Base-by-base conservation (phyloP, 2,329 filamentous ascomycete genomes). In the Catunica adiposa region DNA sequence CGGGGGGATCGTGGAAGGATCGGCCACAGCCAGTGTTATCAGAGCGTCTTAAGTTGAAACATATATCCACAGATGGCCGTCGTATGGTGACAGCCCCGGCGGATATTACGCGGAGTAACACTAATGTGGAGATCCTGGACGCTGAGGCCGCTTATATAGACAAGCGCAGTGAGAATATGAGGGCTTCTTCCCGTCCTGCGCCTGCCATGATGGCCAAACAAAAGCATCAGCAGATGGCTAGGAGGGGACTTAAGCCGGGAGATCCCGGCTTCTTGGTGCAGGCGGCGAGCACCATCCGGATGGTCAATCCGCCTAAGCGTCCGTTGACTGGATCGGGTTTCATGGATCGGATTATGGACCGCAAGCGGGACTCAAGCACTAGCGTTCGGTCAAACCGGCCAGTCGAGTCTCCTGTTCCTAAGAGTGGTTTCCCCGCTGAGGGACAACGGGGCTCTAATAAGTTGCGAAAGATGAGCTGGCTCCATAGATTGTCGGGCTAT, bases 21-120 rank as follows among this genome's bases (percentile, higher is more conserved):
- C 69, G 76, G 1, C 76, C 77, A 1, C 62, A 79, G 25, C 77
- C 77, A 0, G 73, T 75, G 4, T 69, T 78, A 2, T 70, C 73
- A 0, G 61, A 64, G 29, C 1, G 64, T 65, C 1, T 67, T 7
- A 68, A 67, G 4, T 62, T 55, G 17, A 60, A 61, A n/a, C 40
- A 55, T 44, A 54, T 50, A 3, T 38, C 57, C 20, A 62, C 59
- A 17, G 68, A 70, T 51, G 75, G 71, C 56, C 58, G 64, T 38
- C 71, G 75, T 23, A 70, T 70, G 25, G 71, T 73, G 14, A 77
- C 75, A 9, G 72, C 71, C 8, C 72, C 74, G 15, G 66, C 69
- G 11, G 64, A 69, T 48, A 66, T 65, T 8, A 62, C 63, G n/a
- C 61, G 62, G 14, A 67, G 61, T 59, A 62, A 59, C 48, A 60